Conservation (phyloP, 768 basidiomycete genomes). For the Hygrocybe coccinea region DNA sequence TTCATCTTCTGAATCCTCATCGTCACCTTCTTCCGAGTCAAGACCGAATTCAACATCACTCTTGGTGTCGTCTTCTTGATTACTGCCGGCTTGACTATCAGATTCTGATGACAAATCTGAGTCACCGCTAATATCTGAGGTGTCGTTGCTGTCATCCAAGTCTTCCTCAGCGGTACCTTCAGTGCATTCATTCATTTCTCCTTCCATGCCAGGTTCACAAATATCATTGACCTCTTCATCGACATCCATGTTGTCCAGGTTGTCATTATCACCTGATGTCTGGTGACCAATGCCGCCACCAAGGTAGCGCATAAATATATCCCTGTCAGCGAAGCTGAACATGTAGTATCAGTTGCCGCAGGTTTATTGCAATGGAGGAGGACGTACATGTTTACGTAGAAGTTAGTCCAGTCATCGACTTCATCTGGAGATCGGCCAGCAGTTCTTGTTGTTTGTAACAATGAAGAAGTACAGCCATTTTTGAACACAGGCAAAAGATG, state of each 20-base stretch:
- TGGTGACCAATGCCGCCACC: conserved; percentile 19
- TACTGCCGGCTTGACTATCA: neutral
- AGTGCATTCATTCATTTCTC: neutral
- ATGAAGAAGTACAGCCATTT: conserved; percentile 13
- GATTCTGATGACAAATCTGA: neutral
- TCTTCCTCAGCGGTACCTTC: conserved; percentile 23
- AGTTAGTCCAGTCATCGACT: too few species aligned
- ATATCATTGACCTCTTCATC: neutral
- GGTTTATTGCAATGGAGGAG: neutral
- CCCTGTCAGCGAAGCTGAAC: conserved; percentile 30
- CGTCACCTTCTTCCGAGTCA: neutral
- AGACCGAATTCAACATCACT: neutral
- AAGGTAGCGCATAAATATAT: too few species aligned
- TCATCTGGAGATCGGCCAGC: neutral
- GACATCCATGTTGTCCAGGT: neutral
- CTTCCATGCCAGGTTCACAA: neutral
- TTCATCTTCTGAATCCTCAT: neutral
- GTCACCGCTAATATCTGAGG: neutral
- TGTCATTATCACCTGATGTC: neutral
- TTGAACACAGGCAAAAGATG: conserved; percentile 42
- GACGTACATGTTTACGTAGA: conserved; percentile 36
- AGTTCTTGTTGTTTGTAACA: neutral
- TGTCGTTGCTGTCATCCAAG: conserved; percentile 26
- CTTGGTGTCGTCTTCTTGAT: neutral
- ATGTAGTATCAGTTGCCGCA: conserved; percentile 1